Evolutionary conservation across 2,329 filamentous ascomycete genomes (phyloP).

Genomic region (Juglanconis sp.): DNA sequence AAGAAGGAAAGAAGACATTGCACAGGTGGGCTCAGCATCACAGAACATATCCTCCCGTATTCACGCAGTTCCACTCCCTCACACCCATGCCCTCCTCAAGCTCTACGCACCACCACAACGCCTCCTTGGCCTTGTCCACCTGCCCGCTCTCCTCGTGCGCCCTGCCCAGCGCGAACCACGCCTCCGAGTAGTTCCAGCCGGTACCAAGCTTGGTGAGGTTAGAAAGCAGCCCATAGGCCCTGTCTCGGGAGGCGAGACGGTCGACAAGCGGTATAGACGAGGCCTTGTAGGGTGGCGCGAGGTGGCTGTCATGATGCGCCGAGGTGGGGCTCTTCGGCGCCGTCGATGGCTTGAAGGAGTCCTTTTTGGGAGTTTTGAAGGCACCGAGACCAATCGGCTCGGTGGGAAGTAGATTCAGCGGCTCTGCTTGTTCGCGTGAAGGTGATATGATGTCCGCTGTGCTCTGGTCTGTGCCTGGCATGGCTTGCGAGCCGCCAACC

Average conservation of each 20-base stretch:
- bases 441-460: constrained; percentile 14
- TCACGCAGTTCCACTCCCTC: constrained; percentile 72
- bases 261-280: constrained; percentile 70
- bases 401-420: constrained; percentile 33
- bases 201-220: constrained; percentile 79
- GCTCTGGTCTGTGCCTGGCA: constrained; percentile 18
- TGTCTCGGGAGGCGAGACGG: constrained; percentile 82
- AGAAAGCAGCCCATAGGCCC: constrained; percentile 80
- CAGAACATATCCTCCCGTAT: constrained; percentile 63
- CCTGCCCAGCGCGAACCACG: constrained; percentile 84
- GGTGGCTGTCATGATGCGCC: constrained; percentile 35
- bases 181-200: constrained; percentile 89
- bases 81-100: constrained; percentile 82
- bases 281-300: constrained; percentile 52
- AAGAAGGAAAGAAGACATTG: background rate
- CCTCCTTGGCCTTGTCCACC: constrained; percentile 82
- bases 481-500: constrained; percentile 28
- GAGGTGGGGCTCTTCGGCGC: constrained; percentile 10
- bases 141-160: constrained; percentile 87
- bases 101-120: constrained; percentile 96
- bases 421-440: constrained; percentile 2
- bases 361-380: constrained; percentile 10
- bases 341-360: background rate
- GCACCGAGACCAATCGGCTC: constrained; percentile 46
- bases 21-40: constrained; percentile 26